Evolutionary conservation across 306 rosid genomes (phyloP), one percentile per base, ranked within the genome.

Genomic region (Alnus glutinosa): DNA sequence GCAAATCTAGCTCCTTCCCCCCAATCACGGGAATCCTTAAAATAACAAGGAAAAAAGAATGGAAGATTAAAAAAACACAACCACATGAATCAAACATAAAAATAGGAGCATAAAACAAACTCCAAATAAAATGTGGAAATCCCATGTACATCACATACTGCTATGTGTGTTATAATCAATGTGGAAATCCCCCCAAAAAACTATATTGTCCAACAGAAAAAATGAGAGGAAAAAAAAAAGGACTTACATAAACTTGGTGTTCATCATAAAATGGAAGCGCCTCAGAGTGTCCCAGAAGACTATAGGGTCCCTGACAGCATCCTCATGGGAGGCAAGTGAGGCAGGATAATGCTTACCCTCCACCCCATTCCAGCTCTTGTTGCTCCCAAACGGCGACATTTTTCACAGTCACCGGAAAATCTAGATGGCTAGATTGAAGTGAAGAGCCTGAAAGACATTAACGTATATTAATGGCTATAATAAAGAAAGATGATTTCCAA

Each of bases 1-100:
- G 98, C 92, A 96, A 90, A 80, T 96, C 97, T 39, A 96, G 92
- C 66, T 96, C 97, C 85, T 91, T 93, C 44, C 99, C 99, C 74
- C 99, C 99, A 81, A 93, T 93, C 83, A 96, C 99, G 85, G 97
- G 99, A 84, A 93, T 81, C 98, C 99, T 96, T 83, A 2, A 68
- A 13, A 81, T 69, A 74, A 32, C 58, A 36, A 58, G 28, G 46
- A 44, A 79, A 34, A n/a, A 73, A n/a, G 77, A 74, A 3, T 42
- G 9, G 49, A 47, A 55, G 30, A 71, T 84, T 46, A 54, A 75
- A 75, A 75, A 2, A 62, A 30, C 72, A 71, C 55, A 77, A 50
- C 44, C 55, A 1, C 39, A 46, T 9, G 34, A 55, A 67, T 19
- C 19, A 37, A 37, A 55, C 48, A n/a, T 8, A 23, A n/a, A 39